Evolutionary conservation across 2,329 filamentous ascomycete genomes (phyloP).

Genomic region (Dactylellina sp.): DNA sequence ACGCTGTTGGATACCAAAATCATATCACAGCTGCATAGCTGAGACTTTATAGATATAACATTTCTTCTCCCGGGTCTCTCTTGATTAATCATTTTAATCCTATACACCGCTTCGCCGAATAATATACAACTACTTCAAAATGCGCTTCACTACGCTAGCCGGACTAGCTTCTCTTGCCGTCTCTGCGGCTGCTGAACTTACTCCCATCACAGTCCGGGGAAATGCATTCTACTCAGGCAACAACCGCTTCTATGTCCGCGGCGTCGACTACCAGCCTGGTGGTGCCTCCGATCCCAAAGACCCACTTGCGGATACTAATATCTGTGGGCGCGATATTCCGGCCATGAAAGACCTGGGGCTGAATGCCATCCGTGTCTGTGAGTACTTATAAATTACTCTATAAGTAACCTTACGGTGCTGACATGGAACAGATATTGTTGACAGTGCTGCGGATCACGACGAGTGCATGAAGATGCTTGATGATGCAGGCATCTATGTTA

Average conservation of each 20-base stretch:
- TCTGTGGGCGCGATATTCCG: slow-evolving; percentile 82
- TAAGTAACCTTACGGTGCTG: slow-evolving; percentile 18
- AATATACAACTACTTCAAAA: slow-evolving; percentile 28
- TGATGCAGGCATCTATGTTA: slow-evolving; percentile 89
- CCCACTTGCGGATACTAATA: slow-evolving; percentile 76
- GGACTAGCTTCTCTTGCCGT: slow-evolving; percentile 59
- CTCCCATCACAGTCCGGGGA: slow-evolving; percentile 51
- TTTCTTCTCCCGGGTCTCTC: slow-evolving; percentile 9
- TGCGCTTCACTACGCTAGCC: slow-evolving; percentile 71
- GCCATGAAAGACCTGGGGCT: slow-evolving; percentile 87
- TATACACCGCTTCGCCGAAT: neutral
- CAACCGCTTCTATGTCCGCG: slow-evolving; percentile 72
- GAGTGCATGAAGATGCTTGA: slow-evolving; percentile 84
- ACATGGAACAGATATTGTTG: slow-evolving; percentile 74
- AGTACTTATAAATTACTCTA: slow-evolving; percentile 25
- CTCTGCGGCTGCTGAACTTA: slow-evolving; percentile 47
- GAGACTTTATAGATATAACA: neutral
- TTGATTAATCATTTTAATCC: neutral
- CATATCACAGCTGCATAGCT: no score
- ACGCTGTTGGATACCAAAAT: no score
- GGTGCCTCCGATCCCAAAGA: slow-evolving; percentile 75
- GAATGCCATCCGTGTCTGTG: slow-evolving; percentile 87
- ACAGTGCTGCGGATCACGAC: slow-evolving; percentile 85
- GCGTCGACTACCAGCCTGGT: slow-evolving; percentile 75
- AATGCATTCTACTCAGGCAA: slow-evolving; percentile 73